Evolutionary conservation across 345 rosid species (phyloP).

Genomic region (Chamaenerion angustifolium): DNA sequence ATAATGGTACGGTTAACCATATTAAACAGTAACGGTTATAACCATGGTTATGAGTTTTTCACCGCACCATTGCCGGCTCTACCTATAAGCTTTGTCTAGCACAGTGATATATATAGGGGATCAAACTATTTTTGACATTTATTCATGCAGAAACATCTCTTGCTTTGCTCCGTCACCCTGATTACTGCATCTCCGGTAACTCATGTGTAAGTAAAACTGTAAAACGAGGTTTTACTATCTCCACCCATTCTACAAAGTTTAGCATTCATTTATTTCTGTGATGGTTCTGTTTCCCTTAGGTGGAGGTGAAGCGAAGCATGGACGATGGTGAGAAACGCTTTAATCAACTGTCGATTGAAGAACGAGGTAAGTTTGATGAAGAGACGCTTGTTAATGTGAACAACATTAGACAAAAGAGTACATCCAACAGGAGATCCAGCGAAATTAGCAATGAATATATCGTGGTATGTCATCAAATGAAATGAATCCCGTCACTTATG

Average conservation of each 20-base stretch:
- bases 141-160: slow-evolving; percentile 62
- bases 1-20: too few relatives aligned
- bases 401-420: slow-evolving; percentile 56
- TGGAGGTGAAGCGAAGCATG: slow-evolving; percentile 57
- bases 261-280: slow-evolving; percentile 1
- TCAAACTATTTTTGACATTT: background rate
- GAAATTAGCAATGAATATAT: slow-evolving; percentile 80
- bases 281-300: slow-evolving; percentile 18
- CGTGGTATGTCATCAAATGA: slow-evolving; percentile 41
- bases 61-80: too few relatives aligned
- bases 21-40: too few relatives aligned
- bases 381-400: slow-evolving; percentile 90
- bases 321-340: slow-evolving; percentile 82
- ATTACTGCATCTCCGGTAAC: slow-evolving; percentile 90
- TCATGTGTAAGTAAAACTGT: slow-evolving; percentile 61
- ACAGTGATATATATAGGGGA: too few relatives aligned
- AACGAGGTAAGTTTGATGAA: slow-evolving; percentile 85
- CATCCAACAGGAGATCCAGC: slow-evolving; percentile 32
- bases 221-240: too few relatives aligned
- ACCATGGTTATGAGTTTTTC: too few relatives aligned
- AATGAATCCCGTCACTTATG: background rate
- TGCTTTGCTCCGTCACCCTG: slow-evolving; percentile 89
- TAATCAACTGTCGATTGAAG: slow-evolving; percentile 92
- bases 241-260: too few relatives aligned
- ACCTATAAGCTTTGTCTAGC: too few relatives aligned